Percentiles rank a stretch among this genome's conserved stretches.
phyloP scores from a whole-genome alignment of 2,329 filamentous ascomycete species.

The Xylariales sp. region DNA sequence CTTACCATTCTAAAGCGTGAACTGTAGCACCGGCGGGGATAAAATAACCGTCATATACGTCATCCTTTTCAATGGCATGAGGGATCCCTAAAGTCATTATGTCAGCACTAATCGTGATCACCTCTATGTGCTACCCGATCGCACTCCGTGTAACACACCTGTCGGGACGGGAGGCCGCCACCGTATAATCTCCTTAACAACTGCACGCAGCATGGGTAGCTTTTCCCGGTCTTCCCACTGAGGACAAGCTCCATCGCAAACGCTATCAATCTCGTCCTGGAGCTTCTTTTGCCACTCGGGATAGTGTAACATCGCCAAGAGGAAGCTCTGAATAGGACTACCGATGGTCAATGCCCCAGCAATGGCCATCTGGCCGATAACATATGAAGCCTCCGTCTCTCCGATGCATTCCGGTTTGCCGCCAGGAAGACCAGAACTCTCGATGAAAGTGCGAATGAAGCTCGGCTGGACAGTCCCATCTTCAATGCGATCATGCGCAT shows the following conservation, averaged over 20 bases:
- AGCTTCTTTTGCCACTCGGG: slow-evolving; percentile 55
- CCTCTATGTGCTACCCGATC: neutral
- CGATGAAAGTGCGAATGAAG: slow-evolving; percentile 57
- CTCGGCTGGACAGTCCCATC: slow-evolving; percentile 53
- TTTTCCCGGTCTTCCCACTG: slow-evolving; percentile 59
- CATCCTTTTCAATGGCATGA: slow-evolving; percentile 62
- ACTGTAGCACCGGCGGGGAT: slow-evolving; percentile 64
- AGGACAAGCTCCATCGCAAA: slow-evolving; percentile 57
- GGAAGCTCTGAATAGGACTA: slow-evolving; percentile 57
- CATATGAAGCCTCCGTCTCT: slow-evolving; percentile 56
- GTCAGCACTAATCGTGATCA: slow-evolving; percentile 11
- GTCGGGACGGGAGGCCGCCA: slow-evolving; percentile 67
- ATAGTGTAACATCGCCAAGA: slow-evolving; percentile 55
- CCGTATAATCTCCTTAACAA: slow-evolving; percentile 64
- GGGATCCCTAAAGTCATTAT: slow-evolving; percentile 55
- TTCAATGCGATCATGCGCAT: slow-evolving; percentile 51
- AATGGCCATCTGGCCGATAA: slow-evolving; percentile 62
- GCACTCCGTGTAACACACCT: slow-evolving; percentile 49
- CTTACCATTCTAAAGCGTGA: slow-evolving; percentile 64
- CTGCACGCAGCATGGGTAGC: slow-evolving; percentile 59
- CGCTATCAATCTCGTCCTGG: slow-evolving; percentile 62
- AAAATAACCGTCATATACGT: slow-evolving; percentile 64
- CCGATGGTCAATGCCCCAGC: slow-evolving; percentile 59
- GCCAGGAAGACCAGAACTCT: slow-evolving; percentile 41
- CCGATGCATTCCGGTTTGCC: slow-evolving; percentile 47